These are phyloP conservation scores for Mucor ambiguus DNA, from an alignment of 371 early-diverging fungal species.

Conservation along the genomic window DNA sequence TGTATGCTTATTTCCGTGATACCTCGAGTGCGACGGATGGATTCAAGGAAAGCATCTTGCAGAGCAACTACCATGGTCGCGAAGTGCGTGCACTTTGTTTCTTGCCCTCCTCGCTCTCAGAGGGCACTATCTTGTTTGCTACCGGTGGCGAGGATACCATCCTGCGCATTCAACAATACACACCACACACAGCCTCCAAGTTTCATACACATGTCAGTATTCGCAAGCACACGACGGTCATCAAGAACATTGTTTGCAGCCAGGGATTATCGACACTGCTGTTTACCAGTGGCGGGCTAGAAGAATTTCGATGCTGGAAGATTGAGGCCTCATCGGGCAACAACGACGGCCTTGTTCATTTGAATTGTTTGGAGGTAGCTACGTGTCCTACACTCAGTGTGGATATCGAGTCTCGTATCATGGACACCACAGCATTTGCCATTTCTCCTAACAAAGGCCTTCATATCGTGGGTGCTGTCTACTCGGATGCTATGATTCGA, in stretches of 20 bases:
- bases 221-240: slow-evolving; percentile 54
- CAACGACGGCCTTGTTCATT: slow-evolving; percentile 8
- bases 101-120: slow-evolving; percentile 4
- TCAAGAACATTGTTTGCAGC: slow-evolving; percentile 48
- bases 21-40: slow-evolving; percentile 41
- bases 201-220: slow-evolving; percentile 40
- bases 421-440: slow-evolving; percentile 56
- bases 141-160: slow-evolving; percentile 59
- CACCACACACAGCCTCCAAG: slow-evolving; percentile 22
- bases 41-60: slow-evolving; percentile 54
- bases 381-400: slow-evolving; percentile 51
- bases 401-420: slow-evolving; percentile 59
- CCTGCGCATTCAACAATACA: slow-evolving; percentile 51
- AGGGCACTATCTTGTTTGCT: slow-evolving; percentile 34
- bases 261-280: slow-evolving; percentile 38
- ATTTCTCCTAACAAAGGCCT: slow-evolving; percentile 35
- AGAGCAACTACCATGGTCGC: slow-evolving; percentile 61
- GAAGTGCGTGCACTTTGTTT: slow-evolving; percentile 56
- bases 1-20: slow-evolving; percentile 53
- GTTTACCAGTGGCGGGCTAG: slow-evolving; percentile 58
- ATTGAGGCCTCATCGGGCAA: slow-evolving; percentile 29
- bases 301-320: slow-evolving; percentile 59
- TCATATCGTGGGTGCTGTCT: slow-evolving; percentile 60
- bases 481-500: slow-evolving; percentile 64
- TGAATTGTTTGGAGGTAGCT: slow-evolving; percentile 57